Base-by-base conservation (phyloP, 352 stramenopile genomes). In the Phytopythium boreale region DNA sequence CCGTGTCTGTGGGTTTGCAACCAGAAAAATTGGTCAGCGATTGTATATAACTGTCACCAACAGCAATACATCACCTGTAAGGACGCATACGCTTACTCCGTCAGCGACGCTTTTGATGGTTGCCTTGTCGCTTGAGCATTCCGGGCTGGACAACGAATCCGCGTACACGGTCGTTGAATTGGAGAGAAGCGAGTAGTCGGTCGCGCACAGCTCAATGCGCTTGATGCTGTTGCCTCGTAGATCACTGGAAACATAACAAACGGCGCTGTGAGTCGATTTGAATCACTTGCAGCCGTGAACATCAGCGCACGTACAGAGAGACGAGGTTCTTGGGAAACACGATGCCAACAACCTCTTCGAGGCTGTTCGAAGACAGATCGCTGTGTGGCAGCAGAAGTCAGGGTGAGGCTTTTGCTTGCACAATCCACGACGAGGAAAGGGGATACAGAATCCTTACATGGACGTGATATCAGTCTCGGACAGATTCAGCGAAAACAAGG, bases 141-240 rank as follows among this genome's bases (percentile, higher is more conserved):
- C 47, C 2, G 62, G 47, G 55, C 71, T 69, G 59, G 64, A 29
- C 8, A 75, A 50, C 41, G 64, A 56, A 43, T 80, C 64, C 62
- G 75, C 74, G 44, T 68, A 70, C 27, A 80, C 68, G 20, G 56
- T 51, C 10, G 64, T 47, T 24, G 69, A 57, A 24, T 46, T 71
- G 9, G 57, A 71, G 31, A 79, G 47, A 19, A 70, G 22, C 14
- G 55, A 52, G 17, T 72, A 44, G 29, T 79, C 69, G 15, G 63
- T 68, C 47, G 70, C 58, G 12, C 61, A 64, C 39, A 79, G 44
- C 62, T 75, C 69, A 26, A 79, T 71, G 1, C 20, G 34, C n/a
- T 66, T 53, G 26, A 79, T 75, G 29, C 19, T 71, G 56, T 79
- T 79, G 62, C 74, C 70, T 46, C 72, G 75, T 19, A 79, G 44